Evolutionary conservation across 352 stramenopile species (phyloP), one percentile per base, ranked within the genome.

Genomic region (Phytophthora cryptogea): DNA sequence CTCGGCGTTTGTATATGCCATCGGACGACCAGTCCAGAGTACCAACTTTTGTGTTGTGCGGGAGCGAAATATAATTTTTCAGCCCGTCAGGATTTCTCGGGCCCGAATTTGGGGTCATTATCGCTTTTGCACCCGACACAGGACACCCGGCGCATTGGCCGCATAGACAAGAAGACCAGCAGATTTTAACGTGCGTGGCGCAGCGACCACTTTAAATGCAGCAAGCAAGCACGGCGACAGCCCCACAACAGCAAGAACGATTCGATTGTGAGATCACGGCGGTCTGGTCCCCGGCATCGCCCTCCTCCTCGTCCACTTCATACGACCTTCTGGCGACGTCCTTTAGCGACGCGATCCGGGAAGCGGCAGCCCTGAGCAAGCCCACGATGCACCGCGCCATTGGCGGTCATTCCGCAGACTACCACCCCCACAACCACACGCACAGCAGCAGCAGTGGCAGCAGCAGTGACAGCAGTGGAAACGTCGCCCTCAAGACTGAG

Each of bases 121-220:
- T 36, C 54, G 17, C 50, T 64, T 58, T 23, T 23, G 20, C 41
- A 17, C 48, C 48, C 28, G 27, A 20, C 39, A 47, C 30, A 39
- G 47, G 35, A 31, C 28, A 28, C 28, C 32, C 35, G n/a, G 48
- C 55, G 17, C 13, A 30, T 49, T 47, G 17, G 57, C 49, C 32
- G 40, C 61, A 69, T 65, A 69, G 55, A 69, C 42, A 69, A 64
- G 51, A 55, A 61, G 44, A 49, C 40, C 57, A 45, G 27, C 39
- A 51, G 44, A 66, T 37, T 47, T 64, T 59, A 68, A 63, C 60
- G 45, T 51, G 7, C 14, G 11, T 14, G 32, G 32, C 56, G 39
- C 56, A 23, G 36, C 36, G 32, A 48, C 42, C 40, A 27, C 47
- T 33, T 63, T 63, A 52, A 63, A 69, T 68, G 39, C 9, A 37